phyloP scores from a whole-genome alignment of 805 yeast species.

The Tetrapisispora pingtungensis region DNA sequence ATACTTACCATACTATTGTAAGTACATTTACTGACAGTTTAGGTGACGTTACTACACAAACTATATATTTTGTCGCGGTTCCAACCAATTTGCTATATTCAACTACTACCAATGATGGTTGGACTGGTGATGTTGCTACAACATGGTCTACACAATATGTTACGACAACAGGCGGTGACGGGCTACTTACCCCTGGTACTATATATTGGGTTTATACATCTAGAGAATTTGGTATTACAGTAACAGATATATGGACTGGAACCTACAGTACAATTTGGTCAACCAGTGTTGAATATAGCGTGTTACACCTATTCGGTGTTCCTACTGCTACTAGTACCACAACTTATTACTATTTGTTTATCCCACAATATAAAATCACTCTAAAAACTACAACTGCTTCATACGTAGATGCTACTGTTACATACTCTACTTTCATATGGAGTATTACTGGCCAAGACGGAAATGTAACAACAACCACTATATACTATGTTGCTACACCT shows the following conservation, averaged over 20 bases:
- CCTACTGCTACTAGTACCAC: background rate
- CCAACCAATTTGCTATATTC: background rate
- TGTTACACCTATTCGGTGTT: too few relatives aligned
- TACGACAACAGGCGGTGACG: background rate
- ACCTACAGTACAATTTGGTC: conserved; percentile 1
- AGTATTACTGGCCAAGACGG: too few relatives aligned
- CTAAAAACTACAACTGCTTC: too few relatives aligned
- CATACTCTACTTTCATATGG: conserved; percentile 7
- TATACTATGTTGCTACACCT: conserved; percentile 8
- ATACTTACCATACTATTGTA: background rate
- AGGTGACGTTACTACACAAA: background rate
- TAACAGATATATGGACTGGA: conserved; percentile 3
- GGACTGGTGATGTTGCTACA: background rate
- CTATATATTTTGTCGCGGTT: background rate
- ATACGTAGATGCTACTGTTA: background rate
- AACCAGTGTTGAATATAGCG: too few relatives aligned
- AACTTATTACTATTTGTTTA: background rate
- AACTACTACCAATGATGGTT: background rate
- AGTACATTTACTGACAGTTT: background rate
- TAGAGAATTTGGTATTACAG: background rate
- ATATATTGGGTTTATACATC: background rate
- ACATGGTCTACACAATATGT: background rate
- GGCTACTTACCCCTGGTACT: background rate
- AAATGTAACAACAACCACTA: conserved; percentile 6
- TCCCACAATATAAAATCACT: background rate